phyloP scores from a whole-genome alignment of 148 eudicot genomes.

The Silene uniflora region DNA sequence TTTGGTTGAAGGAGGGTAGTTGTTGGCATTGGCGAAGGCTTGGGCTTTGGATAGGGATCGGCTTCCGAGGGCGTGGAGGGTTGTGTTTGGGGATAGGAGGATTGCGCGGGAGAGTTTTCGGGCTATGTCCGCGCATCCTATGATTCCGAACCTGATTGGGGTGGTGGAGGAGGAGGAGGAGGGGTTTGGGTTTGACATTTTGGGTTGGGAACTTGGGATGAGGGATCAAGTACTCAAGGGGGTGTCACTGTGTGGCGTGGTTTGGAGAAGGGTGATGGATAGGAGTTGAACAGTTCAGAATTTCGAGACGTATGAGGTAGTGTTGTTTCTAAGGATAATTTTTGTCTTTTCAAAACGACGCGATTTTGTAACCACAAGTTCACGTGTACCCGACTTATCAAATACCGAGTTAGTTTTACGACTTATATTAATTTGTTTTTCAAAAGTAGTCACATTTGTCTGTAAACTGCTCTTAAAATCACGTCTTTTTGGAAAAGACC shows the following conservation, averaged over 20 bases:
- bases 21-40: constrained; percentile 39
- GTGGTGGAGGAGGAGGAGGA: neutral
- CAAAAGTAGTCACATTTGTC: too few species aligned
- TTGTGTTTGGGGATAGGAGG: constrained; percentile 41
- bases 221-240: neutral
- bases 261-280: neutral
- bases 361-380: too few species aligned
- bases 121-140: constrained; percentile 75
- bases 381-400: too few species aligned
- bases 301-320: too few species aligned
- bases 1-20: constrained; percentile 40
- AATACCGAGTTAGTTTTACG: too few species aligned
- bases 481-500: too few species aligned
- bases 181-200: neutral
- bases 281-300: too few species aligned
- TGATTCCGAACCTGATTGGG: constrained; percentile 48
- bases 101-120: constrained; percentile 66
- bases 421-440: too few species aligned
- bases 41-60: constrained; percentile 55
- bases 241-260: neutral
- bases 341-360: too few species aligned
- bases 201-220: neutral
- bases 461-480: too few species aligned
- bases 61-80: constrained; percentile 57
- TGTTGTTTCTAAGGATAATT: too few species aligned